phyloP scores from a whole-genome alignment of 768 basidiomycete species.

The Podaxis sp. region DNA sequence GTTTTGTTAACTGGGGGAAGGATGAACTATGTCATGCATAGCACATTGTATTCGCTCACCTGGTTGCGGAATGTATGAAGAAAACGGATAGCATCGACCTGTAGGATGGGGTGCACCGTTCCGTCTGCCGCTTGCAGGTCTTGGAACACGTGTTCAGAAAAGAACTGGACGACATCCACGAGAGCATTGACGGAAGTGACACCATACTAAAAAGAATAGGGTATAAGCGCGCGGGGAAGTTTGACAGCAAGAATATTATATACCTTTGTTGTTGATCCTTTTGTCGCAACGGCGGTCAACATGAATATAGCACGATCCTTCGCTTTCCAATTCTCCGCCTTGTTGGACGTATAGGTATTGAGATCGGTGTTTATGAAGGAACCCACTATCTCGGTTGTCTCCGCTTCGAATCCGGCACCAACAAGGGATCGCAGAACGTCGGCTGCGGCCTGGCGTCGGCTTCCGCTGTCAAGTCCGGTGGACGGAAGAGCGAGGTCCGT shows the following conservation, averaged over 20 bases:
- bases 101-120: conserved; percentile 82
- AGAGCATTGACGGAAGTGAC: conserved; percentile 91
- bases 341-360: conserved; percentile 62
- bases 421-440: conserved; percentile 95
- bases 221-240: conserved; percentile 7
- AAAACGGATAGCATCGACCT: conserved; percentile 96
- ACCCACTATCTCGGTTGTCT: conserved; percentile 85
- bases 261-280: conserved; percentile 84
- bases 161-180: conserved; percentile 94
- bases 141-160: conserved; percentile 85
- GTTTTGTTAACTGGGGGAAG: conserved; percentile 74
- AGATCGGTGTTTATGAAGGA: conserved; percentile 81
- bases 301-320: conserved; percentile 95
- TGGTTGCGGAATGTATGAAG: conserved; percentile 95
- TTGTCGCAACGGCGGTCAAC: conserved; percentile 89
- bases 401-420: conserved; percentile 71
- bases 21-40: conserved; percentile 1
- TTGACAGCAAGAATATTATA: conserved; percentile 18
- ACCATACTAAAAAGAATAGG: conserved; percentile 59
- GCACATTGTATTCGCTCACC: conserved; percentile 37
- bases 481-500: conserved; percentile 74
- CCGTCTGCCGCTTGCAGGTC: conserved; percentile 75
- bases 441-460: conserved; percentile 88
- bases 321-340: conserved; percentile 71
- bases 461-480: conserved; percentile 68